These are phyloP conservation scores for Quillaja saponaria DNA, from an alignment of 306 rosid genomes.

Conservation along the genomic window DNA sequence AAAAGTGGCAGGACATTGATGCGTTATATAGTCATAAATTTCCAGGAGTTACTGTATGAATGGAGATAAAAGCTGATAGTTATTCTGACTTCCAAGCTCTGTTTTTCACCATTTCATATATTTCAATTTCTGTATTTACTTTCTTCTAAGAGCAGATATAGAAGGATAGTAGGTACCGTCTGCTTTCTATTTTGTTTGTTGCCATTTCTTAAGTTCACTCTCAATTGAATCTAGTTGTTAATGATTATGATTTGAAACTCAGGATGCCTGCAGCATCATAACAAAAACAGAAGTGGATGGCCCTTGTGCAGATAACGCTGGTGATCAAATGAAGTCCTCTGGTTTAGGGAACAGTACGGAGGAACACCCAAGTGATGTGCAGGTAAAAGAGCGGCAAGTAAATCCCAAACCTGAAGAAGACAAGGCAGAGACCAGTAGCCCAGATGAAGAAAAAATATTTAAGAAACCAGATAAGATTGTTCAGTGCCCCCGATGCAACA, in stretches of 20 bases:
- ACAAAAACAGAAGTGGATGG: constrained; percentile 35
- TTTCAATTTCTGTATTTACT: too few species aligned
- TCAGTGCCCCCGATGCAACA: constrained; percentile 76
- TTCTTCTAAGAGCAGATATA: too few species aligned
- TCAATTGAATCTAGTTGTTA: background rate
- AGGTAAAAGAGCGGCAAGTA: constrained; percentile 25
- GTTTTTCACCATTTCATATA: too few species aligned
- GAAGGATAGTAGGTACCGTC: too few species aligned
- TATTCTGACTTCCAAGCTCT: too few species aligned
- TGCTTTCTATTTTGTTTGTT: background rate
- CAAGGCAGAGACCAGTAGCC: constrained; percentile 18
- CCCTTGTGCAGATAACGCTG: constrained; percentile 32
- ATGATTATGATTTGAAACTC: constrained; percentile 24
- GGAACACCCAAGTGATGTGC: constrained; percentile 20
- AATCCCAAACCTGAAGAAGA: constrained; percentile 28
- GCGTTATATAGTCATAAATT: too few species aligned
- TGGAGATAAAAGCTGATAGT: too few species aligned
- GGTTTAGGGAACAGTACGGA: constrained; percentile 30
- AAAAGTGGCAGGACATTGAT: too few species aligned
- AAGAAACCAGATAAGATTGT: constrained; percentile 74
- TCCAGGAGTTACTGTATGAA: too few species aligned
- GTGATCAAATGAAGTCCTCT: constrained; percentile 31
- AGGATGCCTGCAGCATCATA: constrained; percentile 47
- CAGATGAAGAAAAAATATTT: constrained; percentile 51
- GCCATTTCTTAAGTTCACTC: background rate